Conservation (phyloP, 1,284 basidiomycete genomes). For the Exobasidium cylindrosporum region DNA sequence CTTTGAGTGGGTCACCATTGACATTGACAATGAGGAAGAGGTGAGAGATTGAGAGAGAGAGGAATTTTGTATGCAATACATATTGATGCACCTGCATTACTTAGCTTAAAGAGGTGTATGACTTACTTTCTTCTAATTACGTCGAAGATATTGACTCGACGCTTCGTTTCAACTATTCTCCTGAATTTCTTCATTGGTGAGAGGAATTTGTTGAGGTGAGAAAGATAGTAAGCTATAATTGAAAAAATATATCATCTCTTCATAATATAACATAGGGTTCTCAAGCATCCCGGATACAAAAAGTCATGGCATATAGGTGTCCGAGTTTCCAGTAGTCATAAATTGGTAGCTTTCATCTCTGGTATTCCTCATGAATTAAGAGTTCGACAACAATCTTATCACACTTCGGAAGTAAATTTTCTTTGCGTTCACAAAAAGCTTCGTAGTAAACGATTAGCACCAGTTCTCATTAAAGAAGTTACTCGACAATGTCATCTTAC, state of each 20-base stretch:
- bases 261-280: slow-evolving; percentile 66
- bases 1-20: slow-evolving; percentile 85
- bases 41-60: slow-evolving; percentile 57
- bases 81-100: neutral
- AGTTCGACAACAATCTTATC: slow-evolving; percentile 40
- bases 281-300: slow-evolving; percentile 87
- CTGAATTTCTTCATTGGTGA: slow-evolving; percentile 87
- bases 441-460: slow-evolving; percentile 88
- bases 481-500: slow-evolving; percentile 86
- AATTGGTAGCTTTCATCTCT: slow-evolving; percentile 97
- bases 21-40: slow-evolving; percentile 73
- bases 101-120: slow-evolving; percentile 81
- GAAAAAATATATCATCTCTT: neutral
- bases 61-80: slow-evolving; percentile 25
- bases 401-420: slow-evolving; percentile 84
- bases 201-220: slow-evolving; percentile 56
- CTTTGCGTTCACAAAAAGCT: slow-evolving; percentile 97
- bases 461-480: slow-evolving; percentile 96
- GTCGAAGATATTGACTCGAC: slow-evolving; percentile 94
- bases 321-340: slow-evolving; percentile 73
- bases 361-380: slow-evolving; percentile 68
- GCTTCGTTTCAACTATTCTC: slow-evolving; percentile 92
- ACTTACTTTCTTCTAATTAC: slow-evolving; percentile 86
- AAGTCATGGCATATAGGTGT: slow-evolving; percentile 93
- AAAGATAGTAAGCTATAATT: neutral